These are phyloP conservation scores for Paraurostyla sp. DNA, from an alignment of 73 alveolate genomes.

Conservation along the genomic window DNA sequence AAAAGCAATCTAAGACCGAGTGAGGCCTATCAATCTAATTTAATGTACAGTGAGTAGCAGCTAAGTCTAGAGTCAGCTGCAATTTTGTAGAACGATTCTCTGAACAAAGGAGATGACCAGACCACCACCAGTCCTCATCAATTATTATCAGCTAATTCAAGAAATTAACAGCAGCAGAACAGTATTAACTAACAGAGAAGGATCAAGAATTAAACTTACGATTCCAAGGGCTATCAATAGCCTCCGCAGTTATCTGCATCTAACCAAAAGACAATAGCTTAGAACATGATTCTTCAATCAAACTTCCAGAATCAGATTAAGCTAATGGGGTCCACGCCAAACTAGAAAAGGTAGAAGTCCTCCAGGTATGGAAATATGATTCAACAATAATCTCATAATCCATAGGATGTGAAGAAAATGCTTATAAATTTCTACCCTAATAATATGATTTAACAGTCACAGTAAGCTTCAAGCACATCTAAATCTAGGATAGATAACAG, in stretches of 20 bases:
- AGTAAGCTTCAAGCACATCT: background rate
- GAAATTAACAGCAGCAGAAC: constrained; percentile 1
- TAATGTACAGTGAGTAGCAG: background rate
- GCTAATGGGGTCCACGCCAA: constrained; percentile 1
- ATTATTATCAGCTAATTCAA: background rate
- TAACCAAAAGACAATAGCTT: background rate
- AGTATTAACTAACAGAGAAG: background rate
- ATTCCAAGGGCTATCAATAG: background rate
- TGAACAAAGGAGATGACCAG: too few relatives aligned
- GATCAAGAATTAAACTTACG: constrained; percentile 27
- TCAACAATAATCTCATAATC: background rate
- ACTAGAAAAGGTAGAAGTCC: constrained; percentile 40
- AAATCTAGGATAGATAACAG: background rate
- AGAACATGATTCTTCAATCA: background rate
- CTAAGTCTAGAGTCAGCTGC: constrained; percentile 20
- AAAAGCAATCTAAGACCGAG: too few relatives aligned
- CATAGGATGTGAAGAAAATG: background rate
- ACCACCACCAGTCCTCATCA: background rate
- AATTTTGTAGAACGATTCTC: too few relatives aligned
- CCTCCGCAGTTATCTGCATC: background rate
- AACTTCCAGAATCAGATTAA: background rate
- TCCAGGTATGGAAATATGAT: background rate
- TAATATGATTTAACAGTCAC: background rate
- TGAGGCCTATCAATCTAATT: background rate
- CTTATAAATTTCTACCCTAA: constrained; percentile 35